Conservation (phyloP, 352 stramenopile species). For the Pythium grandisporangium region DNA sequence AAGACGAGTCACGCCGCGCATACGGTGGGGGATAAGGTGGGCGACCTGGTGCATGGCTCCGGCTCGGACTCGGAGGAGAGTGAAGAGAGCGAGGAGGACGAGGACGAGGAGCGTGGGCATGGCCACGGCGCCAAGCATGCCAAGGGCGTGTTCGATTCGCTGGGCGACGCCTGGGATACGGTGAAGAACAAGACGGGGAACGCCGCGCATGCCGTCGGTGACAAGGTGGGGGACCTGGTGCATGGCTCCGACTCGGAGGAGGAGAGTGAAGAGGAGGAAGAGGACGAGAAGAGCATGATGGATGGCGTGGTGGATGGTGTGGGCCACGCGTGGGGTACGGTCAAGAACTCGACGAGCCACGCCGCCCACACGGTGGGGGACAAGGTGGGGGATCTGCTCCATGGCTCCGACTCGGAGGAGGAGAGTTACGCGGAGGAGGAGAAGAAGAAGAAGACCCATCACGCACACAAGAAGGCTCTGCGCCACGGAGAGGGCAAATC, state of each 20-base stretch:
- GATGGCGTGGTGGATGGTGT: conserved; percentile 5
- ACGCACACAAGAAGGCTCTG: too few relatives aligned
- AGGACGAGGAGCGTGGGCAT: neutral
- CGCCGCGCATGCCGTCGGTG: conserved; percentile 1
- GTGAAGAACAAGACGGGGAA: conserved; percentile 1
- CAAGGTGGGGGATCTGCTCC: neutral
- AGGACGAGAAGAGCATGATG: conserved; percentile 2
- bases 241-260: conserved; percentile 8
- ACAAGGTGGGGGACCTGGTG: conserved; percentile 12
- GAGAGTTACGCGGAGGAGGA: conserved; percentile 6
- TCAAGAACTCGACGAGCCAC: conserved; percentile 7
- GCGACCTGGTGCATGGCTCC: neutral
- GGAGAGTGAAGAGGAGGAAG: conserved; percentile 17
- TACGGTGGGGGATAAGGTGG: neutral
- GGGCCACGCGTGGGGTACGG: conserved; percentile 6
- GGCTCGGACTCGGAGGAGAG: neutral
- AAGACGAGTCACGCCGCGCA: neutral
- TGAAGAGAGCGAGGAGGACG: neutral
- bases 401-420: conserved; percentile 6
- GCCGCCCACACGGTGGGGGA: neutral
- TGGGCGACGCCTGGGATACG: neutral
- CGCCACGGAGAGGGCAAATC: too few relatives aligned
- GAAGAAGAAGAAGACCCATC: neutral
- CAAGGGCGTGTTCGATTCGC: neutral
- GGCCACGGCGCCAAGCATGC: neutral